These are phyloP conservation scores for Blastomyces parvus DNA, from an alignment of 2,329 filamentous ascomycete species.

Conservation along the genomic window DNA sequence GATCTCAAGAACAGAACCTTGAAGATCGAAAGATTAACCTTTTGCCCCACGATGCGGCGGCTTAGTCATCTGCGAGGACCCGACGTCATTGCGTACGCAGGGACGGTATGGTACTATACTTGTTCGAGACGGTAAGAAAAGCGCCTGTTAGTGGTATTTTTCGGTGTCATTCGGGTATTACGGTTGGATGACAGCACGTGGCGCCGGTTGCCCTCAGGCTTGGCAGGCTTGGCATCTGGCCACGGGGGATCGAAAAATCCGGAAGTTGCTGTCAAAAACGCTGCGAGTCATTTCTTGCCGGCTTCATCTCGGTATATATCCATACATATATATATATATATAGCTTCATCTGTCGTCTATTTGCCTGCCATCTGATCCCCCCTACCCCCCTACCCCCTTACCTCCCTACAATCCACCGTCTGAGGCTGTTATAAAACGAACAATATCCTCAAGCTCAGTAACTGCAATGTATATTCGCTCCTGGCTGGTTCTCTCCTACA, in stretches of 20 bases:
- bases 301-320: not conserved
- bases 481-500: not conserved
- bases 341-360: not conserved
- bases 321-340: not conserved
- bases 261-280: not conserved
- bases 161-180: not conserved
- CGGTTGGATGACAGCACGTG: not conserved
- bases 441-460: not conserved
- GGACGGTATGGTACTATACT: not conserved
- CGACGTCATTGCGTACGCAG: too few relatives aligned
- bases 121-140: not conserved
- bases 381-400: too few relatives aligned
- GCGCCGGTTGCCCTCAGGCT: not conserved
- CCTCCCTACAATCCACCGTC: not conserved
- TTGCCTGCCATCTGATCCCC: too few relatives aligned
- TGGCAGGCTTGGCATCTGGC: not conserved
- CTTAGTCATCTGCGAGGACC: too few relatives aligned
- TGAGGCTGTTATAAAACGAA: not conserved
- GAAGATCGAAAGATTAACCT: too few relatives aligned
- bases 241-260: not conserved
- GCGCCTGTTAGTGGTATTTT: not conserved
- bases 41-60: too few relatives aligned
- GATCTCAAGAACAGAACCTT: not conserved
- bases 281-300: not conserved
- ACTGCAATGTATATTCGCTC: constrained; percentile 5